A percentile compares a stretch with the other conserved stretches of the same genome.
These are phyloP conservation scores for Monosporascus sp. DNA, from an alignment of 2,329 filamentous ascomycete species.

Conservation along the genomic window DNA sequence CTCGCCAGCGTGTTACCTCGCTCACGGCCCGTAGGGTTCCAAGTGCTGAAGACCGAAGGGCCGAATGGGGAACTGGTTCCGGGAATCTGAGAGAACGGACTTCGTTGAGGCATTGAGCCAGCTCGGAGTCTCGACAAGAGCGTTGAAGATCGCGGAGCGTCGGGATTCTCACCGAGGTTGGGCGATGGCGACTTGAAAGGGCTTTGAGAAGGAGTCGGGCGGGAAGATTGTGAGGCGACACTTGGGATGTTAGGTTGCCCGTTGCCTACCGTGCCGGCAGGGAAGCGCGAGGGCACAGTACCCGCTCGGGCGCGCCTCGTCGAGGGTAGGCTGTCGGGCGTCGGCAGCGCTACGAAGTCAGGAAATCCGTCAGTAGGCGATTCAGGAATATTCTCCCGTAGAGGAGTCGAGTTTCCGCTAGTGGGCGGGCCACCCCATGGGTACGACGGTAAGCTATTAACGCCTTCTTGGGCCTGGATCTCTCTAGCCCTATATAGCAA, in stretches of 20 bases:
- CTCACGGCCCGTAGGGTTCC: constrained; percentile 69
- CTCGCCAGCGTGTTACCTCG: constrained; percentile 79
- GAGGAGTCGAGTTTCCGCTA: constrained; percentile 90
- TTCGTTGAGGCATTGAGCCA: constrained; percentile 88
- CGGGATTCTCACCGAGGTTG: constrained; percentile 43
- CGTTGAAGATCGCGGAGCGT: constrained; percentile 57
- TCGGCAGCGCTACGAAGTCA: constrained; percentile 71
- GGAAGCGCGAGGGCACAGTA: constrained; percentile 93
- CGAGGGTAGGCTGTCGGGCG: constrained; percentile 60
- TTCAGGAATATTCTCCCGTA: constrained; percentile 96
- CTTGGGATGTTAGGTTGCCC: constrained; percentile 51
- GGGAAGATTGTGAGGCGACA: constrained; percentile 69
- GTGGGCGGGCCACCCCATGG: constrained; percentile 95
- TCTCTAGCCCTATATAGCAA: constrained; percentile 69
- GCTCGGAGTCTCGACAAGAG: constrained; percentile 81
- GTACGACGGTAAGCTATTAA: constrained; percentile 60
- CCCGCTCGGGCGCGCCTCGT: constrained; percentile 82
- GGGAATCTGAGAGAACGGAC: constrained; percentile 56
- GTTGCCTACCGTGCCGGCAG: constrained; percentile 64
- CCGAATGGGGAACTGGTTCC: constrained; percentile 68
- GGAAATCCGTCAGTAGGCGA: constrained; percentile 95
- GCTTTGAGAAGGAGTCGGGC: constrained; percentile 80
- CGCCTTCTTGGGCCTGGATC: constrained; percentile 93
- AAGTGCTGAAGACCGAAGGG: constrained; percentile 83
- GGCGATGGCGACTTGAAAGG: constrained; percentile 71